phyloP scores from a whole-genome alignment of 2,329 filamentous ascomycete species.

The Lojkania enalia region DNA sequence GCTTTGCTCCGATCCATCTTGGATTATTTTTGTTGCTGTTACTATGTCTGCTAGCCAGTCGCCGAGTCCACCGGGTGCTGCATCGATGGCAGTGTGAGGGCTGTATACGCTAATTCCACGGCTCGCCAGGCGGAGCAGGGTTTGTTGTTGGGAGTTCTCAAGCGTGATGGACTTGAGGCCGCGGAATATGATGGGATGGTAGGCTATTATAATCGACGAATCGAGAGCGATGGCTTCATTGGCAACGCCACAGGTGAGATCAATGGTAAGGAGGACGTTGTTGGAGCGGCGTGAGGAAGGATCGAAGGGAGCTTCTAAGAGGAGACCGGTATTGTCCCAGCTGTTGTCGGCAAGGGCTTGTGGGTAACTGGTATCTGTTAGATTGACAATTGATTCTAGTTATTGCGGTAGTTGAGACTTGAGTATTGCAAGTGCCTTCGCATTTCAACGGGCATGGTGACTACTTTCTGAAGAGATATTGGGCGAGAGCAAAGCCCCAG shows the following conservation, averaged over 20 bases:
- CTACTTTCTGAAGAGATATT: neutral
- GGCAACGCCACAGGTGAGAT: constrained; percentile 85
- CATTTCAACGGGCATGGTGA: neutral
- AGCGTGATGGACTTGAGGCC: constrained; percentile 87
- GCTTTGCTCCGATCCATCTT: neutral
- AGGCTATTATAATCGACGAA: constrained; percentile 81
- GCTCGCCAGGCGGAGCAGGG: constrained; percentile 78
- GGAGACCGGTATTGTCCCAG: constrained; percentile 93
- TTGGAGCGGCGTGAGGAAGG: constrained; percentile 61
- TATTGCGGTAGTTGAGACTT: too few species aligned
- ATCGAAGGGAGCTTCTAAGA: constrained; percentile 70
- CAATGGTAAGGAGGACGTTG: constrained; percentile 80
- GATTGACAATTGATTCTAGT: constrained; percentile 5
- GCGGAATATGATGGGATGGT: constrained; percentile 97
- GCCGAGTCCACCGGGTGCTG: constrained; percentile 80
- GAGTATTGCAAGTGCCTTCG: too few species aligned
- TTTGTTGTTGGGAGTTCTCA: constrained; percentile 81
- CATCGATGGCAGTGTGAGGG: constrained; percentile 93
- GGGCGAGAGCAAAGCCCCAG: neutral
- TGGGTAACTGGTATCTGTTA: constrained; percentile 64
- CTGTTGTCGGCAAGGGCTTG: constrained; percentile 84
- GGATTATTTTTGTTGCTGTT: constrained; percentile 55
- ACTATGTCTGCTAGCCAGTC: constrained; percentile 93
- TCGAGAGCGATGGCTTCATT: constrained; percentile 81
- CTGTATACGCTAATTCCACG: constrained; percentile 94